Percentiles rank a stretch among this genome's conserved stretches.
Conservation (phyloP, 352 stramenopile genomes). For the Phytophthora hibernalis region DNA sequence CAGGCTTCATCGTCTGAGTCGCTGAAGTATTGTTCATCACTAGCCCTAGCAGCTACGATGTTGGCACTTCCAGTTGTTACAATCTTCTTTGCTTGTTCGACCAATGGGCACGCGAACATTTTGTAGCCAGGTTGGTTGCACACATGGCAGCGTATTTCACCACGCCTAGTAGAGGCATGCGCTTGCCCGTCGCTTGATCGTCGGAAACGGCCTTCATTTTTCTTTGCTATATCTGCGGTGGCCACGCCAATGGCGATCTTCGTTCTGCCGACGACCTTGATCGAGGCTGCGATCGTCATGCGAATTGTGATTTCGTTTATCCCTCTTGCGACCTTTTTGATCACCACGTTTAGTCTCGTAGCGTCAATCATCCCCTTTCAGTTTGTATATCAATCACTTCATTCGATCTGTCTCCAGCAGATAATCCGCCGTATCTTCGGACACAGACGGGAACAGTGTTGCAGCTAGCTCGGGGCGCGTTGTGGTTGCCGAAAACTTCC, state of each 20-base stretch:
- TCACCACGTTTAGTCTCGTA: not conserved
- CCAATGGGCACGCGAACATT: constrained; percentile 6
- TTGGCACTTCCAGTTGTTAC: not conserved
- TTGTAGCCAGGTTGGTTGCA: constrained; percentile 1
- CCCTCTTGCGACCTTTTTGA: not conserved
- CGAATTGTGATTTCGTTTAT: not conserved
- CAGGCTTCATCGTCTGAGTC: constrained; percentile 2
- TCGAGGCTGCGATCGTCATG: not conserved
- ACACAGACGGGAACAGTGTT: not conserved
- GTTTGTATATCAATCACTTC: constrained; percentile 5
- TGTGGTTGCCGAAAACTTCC: constrained; percentile 8
- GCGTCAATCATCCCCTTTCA: not conserved
- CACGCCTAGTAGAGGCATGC: not conserved
- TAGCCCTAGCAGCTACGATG: not conserved
- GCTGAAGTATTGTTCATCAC: not conserved
- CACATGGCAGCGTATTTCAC: constrained; percentile 4
- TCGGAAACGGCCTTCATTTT: not conserved
- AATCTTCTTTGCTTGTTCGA: constrained; percentile 6
- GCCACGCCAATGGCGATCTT: not conserved
- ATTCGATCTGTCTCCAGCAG: not conserved
- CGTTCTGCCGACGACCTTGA: not conserved
- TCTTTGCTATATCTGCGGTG: not conserved
- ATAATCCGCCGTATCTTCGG: not conserved
- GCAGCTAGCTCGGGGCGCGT: constrained; percentile 2
- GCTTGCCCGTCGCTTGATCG: not conserved